phyloP scores from a whole-genome alignment of 169 alveolate species.

The Eimeria brunetti region DNA sequence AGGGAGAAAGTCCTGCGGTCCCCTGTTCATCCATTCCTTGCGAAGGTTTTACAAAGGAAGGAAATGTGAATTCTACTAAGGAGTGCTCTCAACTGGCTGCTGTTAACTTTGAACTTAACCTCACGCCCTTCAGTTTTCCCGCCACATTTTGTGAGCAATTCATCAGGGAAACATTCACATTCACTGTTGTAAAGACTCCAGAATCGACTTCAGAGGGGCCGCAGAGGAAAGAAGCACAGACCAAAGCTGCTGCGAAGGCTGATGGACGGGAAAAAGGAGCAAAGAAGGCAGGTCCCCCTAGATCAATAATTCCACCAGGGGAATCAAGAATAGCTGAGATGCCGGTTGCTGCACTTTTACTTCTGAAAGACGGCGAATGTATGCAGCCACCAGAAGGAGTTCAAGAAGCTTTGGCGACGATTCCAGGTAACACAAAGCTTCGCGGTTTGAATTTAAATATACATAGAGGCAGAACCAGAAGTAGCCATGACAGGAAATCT shows the following conservation, averaged over 20 bases:
- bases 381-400: slow-evolving; percentile 45
- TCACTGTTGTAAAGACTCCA: slow-evolving; percentile 27
- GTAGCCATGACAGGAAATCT: not conserved
- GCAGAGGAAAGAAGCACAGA: slow-evolving; percentile 42
- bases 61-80: not conserved
- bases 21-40: not conserved
- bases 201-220: slow-evolving; percentile 22
- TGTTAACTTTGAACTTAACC: not conserved
- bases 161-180: not conserved
- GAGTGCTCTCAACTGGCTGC: slow-evolving; percentile 19
- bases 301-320: slow-evolving; percentile 44
- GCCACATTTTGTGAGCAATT: slow-evolving; percentile 56
- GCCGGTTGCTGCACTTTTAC: slow-evolving; percentile 39
- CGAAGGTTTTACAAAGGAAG: not conserved
- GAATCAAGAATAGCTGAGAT: slow-evolving; percentile 37
- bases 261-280: slow-evolving; percentile 30
- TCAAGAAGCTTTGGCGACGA: slow-evolving; percentile 12
- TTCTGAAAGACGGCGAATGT: slow-evolving; percentile 28
- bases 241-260: slow-evolving; percentile 15
- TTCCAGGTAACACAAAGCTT: slow-evolving; percentile 14
- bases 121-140: slow-evolving; percentile 50
- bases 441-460: not conserved
- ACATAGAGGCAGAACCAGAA: not conserved
- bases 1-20: not conserved
- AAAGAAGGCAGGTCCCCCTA: slow-evolving; percentile 17